Conservation (phyloP, 495 filamentous ascomycete species). For the Aspergillus bridgeri region DNA sequence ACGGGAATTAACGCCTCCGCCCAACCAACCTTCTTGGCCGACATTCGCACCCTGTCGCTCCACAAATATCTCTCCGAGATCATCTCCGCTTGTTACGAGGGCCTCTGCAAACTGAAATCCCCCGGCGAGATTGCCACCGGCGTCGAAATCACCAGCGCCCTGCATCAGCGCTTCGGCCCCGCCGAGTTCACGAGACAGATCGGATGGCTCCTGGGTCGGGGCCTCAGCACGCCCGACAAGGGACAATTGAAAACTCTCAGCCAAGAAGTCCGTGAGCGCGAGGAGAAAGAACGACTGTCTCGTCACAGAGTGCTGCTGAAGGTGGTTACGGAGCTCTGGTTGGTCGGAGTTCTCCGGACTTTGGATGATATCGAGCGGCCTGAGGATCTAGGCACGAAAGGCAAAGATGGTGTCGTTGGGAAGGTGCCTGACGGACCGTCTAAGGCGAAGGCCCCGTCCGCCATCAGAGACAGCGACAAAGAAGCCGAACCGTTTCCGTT, state of each 20-base stretch:
- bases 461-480: conserved; percentile 36
- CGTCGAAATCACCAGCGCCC: conserved; percentile 86
- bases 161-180: conserved; percentile 95
- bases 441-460: conserved; percentile 29
- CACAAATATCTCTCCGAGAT: conserved; percentile 98
- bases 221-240: conserved; percentile 89
- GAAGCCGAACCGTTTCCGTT: conserved; percentile 83
- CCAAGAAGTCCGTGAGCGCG: conserved; percentile 81
- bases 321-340: conserved; percentile 94
- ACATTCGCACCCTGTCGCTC: conserved; percentile 87
- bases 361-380: conserved; percentile 84
- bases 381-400: conserved; percentile 72
- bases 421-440: conserved; percentile 56
- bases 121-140: conserved; percentile 86
- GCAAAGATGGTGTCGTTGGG: conserved; percentile 54
- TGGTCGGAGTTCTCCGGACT: conserved; percentile 81
- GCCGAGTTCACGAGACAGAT: conserved; percentile 86
- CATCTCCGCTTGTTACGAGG: conserved; percentile 96
- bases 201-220: conserved; percentile 89
- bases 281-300: conserved; percentile 88
- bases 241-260: conserved; percentile 72
- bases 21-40: conserved; percentile 78
- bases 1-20: conserved; percentile 80
- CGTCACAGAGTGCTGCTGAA: conserved; percentile 84
- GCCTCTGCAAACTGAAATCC: conserved; percentile 84